Evolutionary conservation across 2,329 filamentous ascomycete species (phyloP), one percentile per base, ranked within the genome.

Genomic region (Tolypocladium ophioglossoides): DNA sequence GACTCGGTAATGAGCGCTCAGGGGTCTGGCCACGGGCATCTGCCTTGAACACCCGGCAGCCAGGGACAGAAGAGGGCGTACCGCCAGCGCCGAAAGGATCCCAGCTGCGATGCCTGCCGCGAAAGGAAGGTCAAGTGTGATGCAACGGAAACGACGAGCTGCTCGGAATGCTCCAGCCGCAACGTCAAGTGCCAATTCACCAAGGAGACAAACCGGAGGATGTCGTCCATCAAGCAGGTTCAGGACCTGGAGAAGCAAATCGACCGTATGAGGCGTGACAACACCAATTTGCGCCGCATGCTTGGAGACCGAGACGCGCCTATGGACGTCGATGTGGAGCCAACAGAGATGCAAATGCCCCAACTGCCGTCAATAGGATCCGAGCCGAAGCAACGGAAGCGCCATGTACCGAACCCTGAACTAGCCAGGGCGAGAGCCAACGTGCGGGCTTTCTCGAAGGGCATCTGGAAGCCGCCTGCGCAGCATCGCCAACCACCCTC

Each of bases 171-270:
- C 73, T 94, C 90, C 5, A 96, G 91, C 68, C 86, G 94, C 60
- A 95, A 92, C 67, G 92, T 97, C 60, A 95, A 95, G 70, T 99
- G 94, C 67, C 92, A 97, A 66, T 99, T 99, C 68, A 99, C 94
- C 51, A 99, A 99, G 73, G 94, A 99, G 72, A 99, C 94, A 14
- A 99, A 99, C 69, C 82, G 94, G 56, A 84, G 94, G 58, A 99
- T 99, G 94, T 97, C 94, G 20, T 97, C 92, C 1, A 97, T 97
- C 73, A 99, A 97, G 81, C 94, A 96, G 75, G 89, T 97, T 14
- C 94, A 97, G 71, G 94, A 99, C 68, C 78, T 99, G 30, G 92
- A 97, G 72, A 94, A 90, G 70, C 91, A 96, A 70, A 82, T 96
- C 64, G 82, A 87, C 49, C 80, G 86, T 52, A 79, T 94, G 41